Percentiles rank a stretch among this genome's conserved stretches.
These are phyloP conservation scores for Balakata baccata DNA, from an alignment of 345 rosid species.

Conservation along the genomic window DNA sequence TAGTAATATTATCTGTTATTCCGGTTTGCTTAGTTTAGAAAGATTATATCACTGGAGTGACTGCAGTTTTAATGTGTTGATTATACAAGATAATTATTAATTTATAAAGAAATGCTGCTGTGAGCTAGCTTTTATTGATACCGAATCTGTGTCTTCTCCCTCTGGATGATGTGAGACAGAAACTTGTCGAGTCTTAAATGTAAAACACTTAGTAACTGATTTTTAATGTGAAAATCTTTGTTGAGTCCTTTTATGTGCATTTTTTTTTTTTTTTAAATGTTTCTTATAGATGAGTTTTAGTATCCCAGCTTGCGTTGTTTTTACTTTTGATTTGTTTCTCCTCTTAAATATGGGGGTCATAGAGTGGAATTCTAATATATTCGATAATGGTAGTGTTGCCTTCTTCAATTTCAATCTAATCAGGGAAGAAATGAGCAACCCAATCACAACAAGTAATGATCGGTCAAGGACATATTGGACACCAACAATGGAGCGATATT, in stretches of 20 bases:
- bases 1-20: background rate
- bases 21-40: background rate
- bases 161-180: background rate
- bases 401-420: background rate
- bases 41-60: background rate
- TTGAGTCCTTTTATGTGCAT: background rate
- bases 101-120: background rate
- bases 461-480: slow-evolving; percentile 85
- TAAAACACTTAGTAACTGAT: background rate
- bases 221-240: background rate
- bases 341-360: background rate
- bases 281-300: background rate
- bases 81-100: background rate
- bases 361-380: background rate
- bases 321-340: background rate
- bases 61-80: background rate
- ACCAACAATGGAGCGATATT: slow-evolving; percentile 78
- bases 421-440: slow-evolving; percentile 38
- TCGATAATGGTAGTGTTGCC: background rate
- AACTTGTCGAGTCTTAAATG: background rate
- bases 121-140: background rate
- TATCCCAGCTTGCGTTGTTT: background rate
- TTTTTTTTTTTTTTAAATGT: background rate
- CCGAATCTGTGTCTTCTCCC: background rate
- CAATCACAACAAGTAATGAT: slow-evolving; percentile 42